Evolutionary conservation across 1,284 basidiomycete genomes (phyloP).

Genomic region (Filobasidium uniguttulatum): DNA sequence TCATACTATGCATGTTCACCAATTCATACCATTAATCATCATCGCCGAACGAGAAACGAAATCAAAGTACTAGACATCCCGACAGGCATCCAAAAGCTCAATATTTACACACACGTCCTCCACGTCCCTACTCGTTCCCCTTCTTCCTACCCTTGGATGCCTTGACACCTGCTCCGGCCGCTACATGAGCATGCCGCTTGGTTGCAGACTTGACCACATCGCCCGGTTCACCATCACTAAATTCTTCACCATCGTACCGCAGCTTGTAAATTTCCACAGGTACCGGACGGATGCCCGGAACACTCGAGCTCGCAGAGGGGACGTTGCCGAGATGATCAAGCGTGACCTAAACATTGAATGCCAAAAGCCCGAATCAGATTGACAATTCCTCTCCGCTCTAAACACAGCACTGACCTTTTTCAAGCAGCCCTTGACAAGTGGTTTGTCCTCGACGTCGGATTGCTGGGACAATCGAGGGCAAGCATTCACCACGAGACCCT

Average conservation of each 20-base stretch:
- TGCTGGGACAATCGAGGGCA: conserved; percentile 41
- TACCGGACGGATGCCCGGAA: neutral
- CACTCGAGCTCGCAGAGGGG: conserved; percentile 39
- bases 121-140: no score
- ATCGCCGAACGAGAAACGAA: no score
- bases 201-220: neutral
- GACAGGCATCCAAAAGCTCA: no score
- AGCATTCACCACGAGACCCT: conserved; percentile 41
- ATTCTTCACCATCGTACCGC: neutral
- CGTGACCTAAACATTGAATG: conserved; percentile 51
- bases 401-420: conserved; percentile 60
- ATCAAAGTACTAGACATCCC: no score
- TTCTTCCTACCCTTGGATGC: neutral
- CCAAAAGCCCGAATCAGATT: no score
- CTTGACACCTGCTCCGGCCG: no score
- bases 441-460: conserved; percentile 44
- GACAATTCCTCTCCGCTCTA: no score
- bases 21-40: no score
- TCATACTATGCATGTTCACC: no score
- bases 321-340: conserved; percentile 66
- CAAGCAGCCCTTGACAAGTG: conserved; percentile 47
- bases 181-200: neutral
- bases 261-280: neutral
- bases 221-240: conserved; percentile 1
- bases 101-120: no score